Evolutionary conservation across 1,284 basidiomycete genomes (phyloP).

Genomic region (Fomitopsis palustris): DNA sequence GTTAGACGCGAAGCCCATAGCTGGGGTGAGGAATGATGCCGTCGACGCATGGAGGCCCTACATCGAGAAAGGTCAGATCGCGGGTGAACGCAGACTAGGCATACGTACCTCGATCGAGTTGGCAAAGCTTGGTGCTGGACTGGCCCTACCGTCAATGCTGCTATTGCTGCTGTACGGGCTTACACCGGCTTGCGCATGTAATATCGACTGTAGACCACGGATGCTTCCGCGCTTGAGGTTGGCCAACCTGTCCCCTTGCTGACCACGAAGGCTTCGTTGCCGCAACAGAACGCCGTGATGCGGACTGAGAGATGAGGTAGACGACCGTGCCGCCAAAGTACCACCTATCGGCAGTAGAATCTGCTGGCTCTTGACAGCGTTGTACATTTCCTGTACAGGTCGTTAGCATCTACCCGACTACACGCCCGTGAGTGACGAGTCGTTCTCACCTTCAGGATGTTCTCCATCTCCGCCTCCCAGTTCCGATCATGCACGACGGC

Average conservation of each 20-base stretch:
- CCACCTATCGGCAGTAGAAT: constrained; percentile 78
- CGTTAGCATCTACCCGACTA: not conserved
- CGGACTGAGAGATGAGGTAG: constrained; percentile 51
- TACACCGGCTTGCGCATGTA: constrained; percentile 52
- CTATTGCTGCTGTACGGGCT: constrained; percentile 81
- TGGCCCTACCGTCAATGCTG: constrained; percentile 79
- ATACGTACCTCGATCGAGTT: constrained; percentile 76
- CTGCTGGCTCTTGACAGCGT: constrained; percentile 85
- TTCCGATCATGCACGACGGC: constrained; percentile 53
- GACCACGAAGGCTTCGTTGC: constrained; percentile 61
- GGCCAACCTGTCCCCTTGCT: constrained; percentile 63
- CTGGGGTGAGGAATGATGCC: constrained; percentile 63
- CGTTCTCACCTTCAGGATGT: constrained; percentile 67
- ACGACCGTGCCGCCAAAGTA: constrained; percentile 39
- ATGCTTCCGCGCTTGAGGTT: constrained; percentile 90
- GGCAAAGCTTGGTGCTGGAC: constrained; percentile 85
- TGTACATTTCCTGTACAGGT: constrained; percentile 81
- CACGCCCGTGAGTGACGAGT: constrained; percentile 3
- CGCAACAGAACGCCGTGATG: constrained; percentile 45
- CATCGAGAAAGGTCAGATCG: constrained; percentile 9
- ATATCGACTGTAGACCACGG: constrained; percentile 77
- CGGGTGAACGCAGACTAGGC: not conserved
- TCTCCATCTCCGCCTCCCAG: constrained; percentile 88
- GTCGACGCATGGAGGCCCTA: constrained; percentile 35
- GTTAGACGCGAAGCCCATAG: constrained; percentile 93